These are phyloP conservation scores for Hypoxylon trugodes DNA, from an alignment of 495 filamentous ascomycete species.

Conservation along the genomic window DNA sequence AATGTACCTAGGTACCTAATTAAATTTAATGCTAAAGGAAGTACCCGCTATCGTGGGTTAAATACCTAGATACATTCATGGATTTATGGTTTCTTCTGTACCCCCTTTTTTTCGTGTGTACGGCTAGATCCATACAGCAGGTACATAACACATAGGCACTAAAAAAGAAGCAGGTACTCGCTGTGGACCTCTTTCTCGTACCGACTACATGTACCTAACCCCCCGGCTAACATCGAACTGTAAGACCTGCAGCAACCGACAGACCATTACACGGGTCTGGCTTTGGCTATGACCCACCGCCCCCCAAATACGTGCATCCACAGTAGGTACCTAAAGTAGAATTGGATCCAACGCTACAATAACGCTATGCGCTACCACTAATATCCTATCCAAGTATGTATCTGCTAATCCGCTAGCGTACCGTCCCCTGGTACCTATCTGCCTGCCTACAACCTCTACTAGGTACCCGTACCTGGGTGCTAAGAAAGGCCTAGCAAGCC, in stretches of 20 bases:
- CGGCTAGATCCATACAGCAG: not conserved
- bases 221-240: conserved; percentile 1
- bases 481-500: too few species aligned
- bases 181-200: conserved; percentile 19
- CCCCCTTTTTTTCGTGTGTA: conserved; percentile 8
- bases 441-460: too few species aligned
- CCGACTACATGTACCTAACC: conserved; percentile 15
- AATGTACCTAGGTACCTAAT: too few species aligned
- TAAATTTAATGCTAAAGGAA: not conserved
- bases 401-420: not conserved
- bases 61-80: not conserved
- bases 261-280: conserved; percentile 19
- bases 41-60: conserved; percentile 10
- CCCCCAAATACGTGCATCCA: not conserved
- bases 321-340: conserved; percentile 9
- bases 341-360: conserved; percentile 32
- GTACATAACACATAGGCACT: too few species aligned
- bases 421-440: too few species aligned
- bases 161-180: conserved; percentile 7
- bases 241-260: conserved; percentile 17
- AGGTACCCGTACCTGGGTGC: conserved; percentile 18
- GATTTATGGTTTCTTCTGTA: too few species aligned
- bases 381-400: too few species aligned
- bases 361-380: too few species aligned
- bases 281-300: not conserved